phyloP scores from a whole-genome alignment of 805 yeast species.

The Zygotorulaspora sp. region DNA sequence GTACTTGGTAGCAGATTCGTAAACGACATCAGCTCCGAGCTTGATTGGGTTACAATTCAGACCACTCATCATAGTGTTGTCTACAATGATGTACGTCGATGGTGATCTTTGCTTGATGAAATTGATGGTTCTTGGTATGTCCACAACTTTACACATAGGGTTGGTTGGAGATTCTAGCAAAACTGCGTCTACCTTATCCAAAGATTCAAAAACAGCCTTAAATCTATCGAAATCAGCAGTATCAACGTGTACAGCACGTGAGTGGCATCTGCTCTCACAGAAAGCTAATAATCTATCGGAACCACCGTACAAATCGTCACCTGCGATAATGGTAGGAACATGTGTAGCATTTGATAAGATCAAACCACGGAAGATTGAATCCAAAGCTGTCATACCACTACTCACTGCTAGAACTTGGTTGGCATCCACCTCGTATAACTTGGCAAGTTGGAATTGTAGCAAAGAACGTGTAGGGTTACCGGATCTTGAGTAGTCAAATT shows the following conservation, averaged over 20 bases:
- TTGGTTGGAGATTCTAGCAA: constrained; percentile 85
- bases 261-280: constrained; percentile 56
- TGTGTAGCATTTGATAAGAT: constrained; percentile 24
- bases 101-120: constrained; percentile 67
- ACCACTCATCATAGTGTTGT: constrained; percentile 97
- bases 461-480: constrained; percentile 91
- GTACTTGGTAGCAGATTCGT: constrained; percentile 91
- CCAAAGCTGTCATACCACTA: constrained; percentile 90
- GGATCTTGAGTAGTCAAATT: constrained; percentile 81
- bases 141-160: constrained; percentile 85
- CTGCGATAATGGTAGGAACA: constrained; percentile 80
- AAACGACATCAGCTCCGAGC: constrained; percentile 84
- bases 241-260: constrained; percentile 71
- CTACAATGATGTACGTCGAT: constrained; percentile 71
- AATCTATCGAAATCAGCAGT: constrained; percentile 69
- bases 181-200: constrained; percentile 58
- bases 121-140: constrained; percentile 61
- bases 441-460: constrained; percentile 71
- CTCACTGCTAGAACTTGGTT: constrained; percentile 73
- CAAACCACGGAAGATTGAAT: constrained; percentile 71
- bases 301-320: constrained; percentile 94
- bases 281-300: constrained; percentile 80
- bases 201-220: constrained; percentile 47
- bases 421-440: constrained; percentile 63
- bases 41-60: constrained; percentile 78